phyloP scores from a whole-genome alignment of 164 flowering plant species.

The Amborella trichopoda region DNA sequence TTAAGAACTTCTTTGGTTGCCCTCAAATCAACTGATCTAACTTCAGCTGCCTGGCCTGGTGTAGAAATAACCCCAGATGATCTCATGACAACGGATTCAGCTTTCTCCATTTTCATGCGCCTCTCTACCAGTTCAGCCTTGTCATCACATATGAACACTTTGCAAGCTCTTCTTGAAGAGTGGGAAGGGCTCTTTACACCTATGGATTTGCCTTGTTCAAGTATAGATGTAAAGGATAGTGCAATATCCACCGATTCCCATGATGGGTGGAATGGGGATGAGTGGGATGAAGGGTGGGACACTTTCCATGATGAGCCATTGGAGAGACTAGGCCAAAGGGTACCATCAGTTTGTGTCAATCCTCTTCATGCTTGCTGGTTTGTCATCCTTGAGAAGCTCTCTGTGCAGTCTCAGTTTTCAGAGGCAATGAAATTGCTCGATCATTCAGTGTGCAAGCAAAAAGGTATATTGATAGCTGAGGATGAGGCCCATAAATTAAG shows the following conservation, averaged over 20 bases:
- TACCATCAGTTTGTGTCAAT: slow-evolving; percentile 24
- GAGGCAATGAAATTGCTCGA: slow-evolving; percentile 48
- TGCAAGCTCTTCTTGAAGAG: slow-evolving; percentile 51
- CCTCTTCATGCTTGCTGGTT: slow-evolving; percentile 82
- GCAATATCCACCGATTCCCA: slow-evolving; percentile 1
- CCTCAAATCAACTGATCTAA: slow-evolving; percentile 72
- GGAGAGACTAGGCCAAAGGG: slow-evolving; percentile 22
- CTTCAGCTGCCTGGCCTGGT: slow-evolving; percentile 42
- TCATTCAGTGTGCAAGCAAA: slow-evolving; percentile 22
- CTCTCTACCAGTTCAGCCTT: slow-evolving; percentile 29
- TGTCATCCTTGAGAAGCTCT: slow-evolving; percentile 41
- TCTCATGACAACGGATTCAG: slow-evolving; percentile 43
- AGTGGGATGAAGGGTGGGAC: slow-evolving; percentile 98
- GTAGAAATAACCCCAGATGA: slow-evolving; percentile 60
- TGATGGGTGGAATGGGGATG: slow-evolving; percentile 55
- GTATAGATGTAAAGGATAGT: too few relatives aligned
- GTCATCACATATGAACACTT: slow-evolving; percentile 33
- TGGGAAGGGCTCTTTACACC: slow-evolving; percentile 68
- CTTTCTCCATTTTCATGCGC: slow-evolving; percentile 56
- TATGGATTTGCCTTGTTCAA: too few relatives aligned
- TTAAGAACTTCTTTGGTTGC: slow-evolving; percentile 68
- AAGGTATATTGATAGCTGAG: slow-evolving; percentile 36
- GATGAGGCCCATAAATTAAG: slow-evolving; percentile 37
- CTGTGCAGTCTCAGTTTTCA: slow-evolving; percentile 19
- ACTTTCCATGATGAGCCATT: slow-evolving; percentile 61